Percentiles rank a stretch among this genome's conserved stretches.
Conservation (phyloP, 768 basidiomycete species). For the Phanerochaete sordida region DNA sequence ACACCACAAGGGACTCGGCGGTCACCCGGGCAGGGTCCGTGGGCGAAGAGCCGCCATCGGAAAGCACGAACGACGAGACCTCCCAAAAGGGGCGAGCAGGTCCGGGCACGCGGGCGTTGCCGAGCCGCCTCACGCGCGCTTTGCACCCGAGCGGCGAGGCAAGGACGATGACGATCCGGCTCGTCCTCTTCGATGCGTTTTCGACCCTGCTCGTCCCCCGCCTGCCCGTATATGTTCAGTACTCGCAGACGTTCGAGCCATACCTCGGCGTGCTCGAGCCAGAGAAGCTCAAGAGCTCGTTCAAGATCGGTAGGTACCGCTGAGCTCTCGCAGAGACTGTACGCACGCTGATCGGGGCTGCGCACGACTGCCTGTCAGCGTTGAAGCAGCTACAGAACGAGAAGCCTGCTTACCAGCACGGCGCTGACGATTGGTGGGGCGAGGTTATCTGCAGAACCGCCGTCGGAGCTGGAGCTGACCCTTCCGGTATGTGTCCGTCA, state of each 20-base stretch:
- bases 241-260: slow-evolving; percentile 62
- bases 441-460: slow-evolving; percentile 75
- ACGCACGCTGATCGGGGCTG: neutral
- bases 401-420: slow-evolving; percentile 54
- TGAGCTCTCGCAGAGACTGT: neutral
- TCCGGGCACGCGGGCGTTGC: neutral
- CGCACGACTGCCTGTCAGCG: slow-evolving; percentile 26
- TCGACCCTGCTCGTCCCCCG: slow-evolving; percentile 74
- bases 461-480: slow-evolving; percentile 67
- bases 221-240: slow-evolving; percentile 60
- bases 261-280: slow-evolving; percentile 62
- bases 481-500: slow-evolving; percentile 38
- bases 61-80: neutral
- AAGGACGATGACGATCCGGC: slow-evolving; percentile 37
- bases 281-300: slow-evolving; percentile 48
- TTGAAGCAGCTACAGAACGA: slow-evolving; percentile 52
- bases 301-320: slow-evolving; percentile 47
- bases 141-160: neutral
- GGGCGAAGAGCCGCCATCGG: neutral
- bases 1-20: too few relatives aligned
- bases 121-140: neutral
- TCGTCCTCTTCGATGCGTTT: slow-evolving; percentile 78
- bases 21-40: too few relatives aligned
- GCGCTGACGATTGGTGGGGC: slow-evolving; percentile 67
- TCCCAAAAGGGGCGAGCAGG: neutral